Evolutionary conservation across 2,329 filamentous ascomycete species (phyloP).

Genomic region (Sporothrix pallida): DNA sequence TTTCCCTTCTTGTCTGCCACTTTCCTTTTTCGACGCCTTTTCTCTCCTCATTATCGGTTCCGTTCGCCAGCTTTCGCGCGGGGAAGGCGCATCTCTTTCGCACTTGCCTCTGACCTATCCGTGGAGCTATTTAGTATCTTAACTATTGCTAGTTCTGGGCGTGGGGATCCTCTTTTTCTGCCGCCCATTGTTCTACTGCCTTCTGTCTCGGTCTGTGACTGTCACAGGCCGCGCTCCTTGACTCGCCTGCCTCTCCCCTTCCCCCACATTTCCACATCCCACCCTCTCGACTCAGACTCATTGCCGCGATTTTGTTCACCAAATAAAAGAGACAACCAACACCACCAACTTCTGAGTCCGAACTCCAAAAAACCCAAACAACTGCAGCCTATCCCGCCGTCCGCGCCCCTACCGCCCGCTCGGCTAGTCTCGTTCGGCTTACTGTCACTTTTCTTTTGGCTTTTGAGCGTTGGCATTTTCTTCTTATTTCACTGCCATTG

Average conservation of each 20-base stretch:
- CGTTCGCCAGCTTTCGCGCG: background rate
- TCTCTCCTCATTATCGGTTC: background rate
- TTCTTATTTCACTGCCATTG: background rate
- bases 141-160: background rate
- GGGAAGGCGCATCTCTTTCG: background rate
- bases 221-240: background rate
- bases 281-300: background rate
- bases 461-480: background rate
- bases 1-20: background rate
- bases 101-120: background rate
- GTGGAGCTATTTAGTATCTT: background rate
- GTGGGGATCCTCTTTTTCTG: conserved; percentile 20
- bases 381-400: conserved; percentile 10
- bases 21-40: background rate
- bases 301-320: conserved; percentile 19
- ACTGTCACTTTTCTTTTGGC: background rate
- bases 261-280: conserved; percentile 23
- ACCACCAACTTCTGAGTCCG: background rate
- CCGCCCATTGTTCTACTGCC: conserved; percentile 6
- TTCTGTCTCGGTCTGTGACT: conserved; percentile 15
- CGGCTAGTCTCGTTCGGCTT: conserved; percentile 3
- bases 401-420: conserved; percentile 8
- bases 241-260: background rate
- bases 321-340: background rate
- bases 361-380: background rate